phyloP scores from a whole-genome alignment of 2,329 filamentous ascomycete species.

The Hymenoscyphus fraxineus region DNA sequence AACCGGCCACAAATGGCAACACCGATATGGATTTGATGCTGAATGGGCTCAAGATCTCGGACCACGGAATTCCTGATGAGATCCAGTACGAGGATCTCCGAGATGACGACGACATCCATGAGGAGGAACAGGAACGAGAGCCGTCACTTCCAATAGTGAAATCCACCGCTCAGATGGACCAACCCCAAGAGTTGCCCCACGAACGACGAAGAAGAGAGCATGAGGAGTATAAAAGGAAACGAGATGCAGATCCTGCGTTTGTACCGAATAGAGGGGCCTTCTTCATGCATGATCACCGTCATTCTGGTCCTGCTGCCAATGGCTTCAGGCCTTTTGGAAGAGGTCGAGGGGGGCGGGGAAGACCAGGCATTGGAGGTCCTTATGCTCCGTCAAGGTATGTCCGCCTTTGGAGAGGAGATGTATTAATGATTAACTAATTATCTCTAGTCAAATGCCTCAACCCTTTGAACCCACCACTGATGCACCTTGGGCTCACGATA shows the following conservation, averaged over 20 bases:
- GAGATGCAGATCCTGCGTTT: slow-evolving; percentile 86
- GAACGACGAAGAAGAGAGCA: slow-evolving; percentile 79
- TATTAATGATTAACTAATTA: slow-evolving; percentile 1
- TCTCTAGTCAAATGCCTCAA: slow-evolving; percentile 42
- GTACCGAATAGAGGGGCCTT: slow-evolving; percentile 92
- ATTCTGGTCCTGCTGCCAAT: slow-evolving; percentile 71
- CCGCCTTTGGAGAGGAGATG: neutral
- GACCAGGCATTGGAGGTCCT: slow-evolving; percentile 51
- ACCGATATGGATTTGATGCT: slow-evolving; percentile 57
- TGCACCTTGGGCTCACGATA: slow-evolving; percentile 87
- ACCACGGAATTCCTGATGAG: slow-evolving; percentile 24
- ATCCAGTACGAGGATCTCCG: slow-evolving; percentile 34
- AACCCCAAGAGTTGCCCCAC: slow-evolving; percentile 53
- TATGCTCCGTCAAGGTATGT: slow-evolving; percentile 64
- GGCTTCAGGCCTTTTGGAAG: slow-evolving; percentile 70
- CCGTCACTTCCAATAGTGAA: slow-evolving; percentile 34
- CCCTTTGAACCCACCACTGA: slow-evolving; percentile 56
- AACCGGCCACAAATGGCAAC: slow-evolving; percentile 38
- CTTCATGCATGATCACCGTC: slow-evolving; percentile 93
- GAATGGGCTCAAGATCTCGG: slow-evolving; percentile 41
- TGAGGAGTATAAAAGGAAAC: slow-evolving; percentile 83
- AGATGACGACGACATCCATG: slow-evolving; percentile 24
- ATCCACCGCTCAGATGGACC: slow-evolving; percentile 39
- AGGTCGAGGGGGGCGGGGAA: slow-evolving; percentile 56
- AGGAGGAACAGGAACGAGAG: slow-evolving; percentile 17